Evolutionary conservation across 306 rosid species (phyloP), one percentile per base, ranked within the genome.

Genomic region (Cicer chorassanicum): DNA sequence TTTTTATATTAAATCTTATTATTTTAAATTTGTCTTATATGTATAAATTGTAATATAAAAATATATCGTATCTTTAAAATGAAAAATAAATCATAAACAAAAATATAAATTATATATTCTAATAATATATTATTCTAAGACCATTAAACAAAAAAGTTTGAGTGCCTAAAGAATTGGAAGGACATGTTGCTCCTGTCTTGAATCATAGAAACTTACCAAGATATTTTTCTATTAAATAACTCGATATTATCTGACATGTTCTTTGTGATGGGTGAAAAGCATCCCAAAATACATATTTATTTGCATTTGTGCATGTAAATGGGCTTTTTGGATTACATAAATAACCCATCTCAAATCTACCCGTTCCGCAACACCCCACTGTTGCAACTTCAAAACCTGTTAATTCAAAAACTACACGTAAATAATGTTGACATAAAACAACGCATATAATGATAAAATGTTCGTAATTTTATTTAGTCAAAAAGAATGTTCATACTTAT

Each of bases 201-300:
- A 59, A 76, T 80, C 61, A 84, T 6, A 7, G 77, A 63, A 84
- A 84, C 59, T 49, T 67, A 11, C 29, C 67, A 16, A 77, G 14
- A 77, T 72, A 24, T 2, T 77, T 77, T 41, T 71, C 8, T 10
- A 81, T 5, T 10, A 84, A 49, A 57, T 63, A 65, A 8, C 78
- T 41, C 6, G 83, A 49, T 51, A 83, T 24, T 7, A 83, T 55
- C 7, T 24, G 65, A 75, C 80, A 79, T 50, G 89, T 84, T 68
- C 77, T 81, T 55, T 78, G 65, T 0, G 89, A 48, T 18, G 87
- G 91, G 80, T 87, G 91, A 46, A 83, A 73, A 6, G 91, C 81
- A 61, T 87, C 91, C 91, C 89, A 87, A 77, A 85, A 87, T 12
- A 83, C 80, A 68, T 85, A 87, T 34, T 74, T 78, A 49, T 76